Conservation (phyloP, 225 moss, liverwort and hornwort genomes). For the Marchantia polymorpha region DNA sequence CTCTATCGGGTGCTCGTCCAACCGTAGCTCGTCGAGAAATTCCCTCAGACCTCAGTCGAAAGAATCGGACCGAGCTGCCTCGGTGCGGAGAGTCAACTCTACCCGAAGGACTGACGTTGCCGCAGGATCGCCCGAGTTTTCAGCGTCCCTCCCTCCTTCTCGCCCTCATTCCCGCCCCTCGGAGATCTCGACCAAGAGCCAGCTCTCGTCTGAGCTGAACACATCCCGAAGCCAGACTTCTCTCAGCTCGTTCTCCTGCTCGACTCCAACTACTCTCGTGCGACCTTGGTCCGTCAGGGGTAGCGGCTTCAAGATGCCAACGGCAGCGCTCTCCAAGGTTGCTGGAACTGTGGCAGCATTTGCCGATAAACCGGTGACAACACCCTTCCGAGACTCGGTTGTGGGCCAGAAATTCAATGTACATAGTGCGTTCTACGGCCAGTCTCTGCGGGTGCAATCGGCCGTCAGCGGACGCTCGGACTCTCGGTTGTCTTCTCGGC, state of each 20-base stretch:
- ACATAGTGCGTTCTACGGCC: slow-evolving; percentile 37
- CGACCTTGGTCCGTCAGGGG: not conserved
- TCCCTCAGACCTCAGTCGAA: not conserved
- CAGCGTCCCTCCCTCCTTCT: not conserved
- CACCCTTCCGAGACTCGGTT: slow-evolving; percentile 10
- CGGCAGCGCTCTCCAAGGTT: slow-evolving; percentile 31
- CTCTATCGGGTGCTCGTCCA: not conserved
- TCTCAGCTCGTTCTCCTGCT: slow-evolving; percentile 4
- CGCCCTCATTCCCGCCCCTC: not conserved
- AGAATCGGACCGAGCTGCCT: not conserved
- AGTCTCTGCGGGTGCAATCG: slow-evolving; percentile 23
- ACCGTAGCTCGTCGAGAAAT: slow-evolving; percentile 7
- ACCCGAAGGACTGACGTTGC: not conserved
- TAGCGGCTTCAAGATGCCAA: slow-evolving; percentile 30
- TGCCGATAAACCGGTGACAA: slow-evolving; percentile 19
- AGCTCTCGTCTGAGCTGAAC: not conserved
- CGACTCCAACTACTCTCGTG: not conserved
- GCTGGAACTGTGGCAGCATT: slow-evolving; percentile 25
- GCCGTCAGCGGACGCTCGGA: slow-evolving; percentile 15
- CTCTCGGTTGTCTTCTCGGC: slow-evolving; percentile 29
- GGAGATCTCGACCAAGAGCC: not conserved
- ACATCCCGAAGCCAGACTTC: slow-evolving; percentile 1
- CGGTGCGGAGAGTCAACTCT: not conserved
- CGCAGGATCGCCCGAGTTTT: not conserved
- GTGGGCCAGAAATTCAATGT: slow-evolving; percentile 36